Base-by-base conservation (phyloP, 2,329 filamentous ascomycete genomes). In the Furcasterigmium sp. region DNA sequence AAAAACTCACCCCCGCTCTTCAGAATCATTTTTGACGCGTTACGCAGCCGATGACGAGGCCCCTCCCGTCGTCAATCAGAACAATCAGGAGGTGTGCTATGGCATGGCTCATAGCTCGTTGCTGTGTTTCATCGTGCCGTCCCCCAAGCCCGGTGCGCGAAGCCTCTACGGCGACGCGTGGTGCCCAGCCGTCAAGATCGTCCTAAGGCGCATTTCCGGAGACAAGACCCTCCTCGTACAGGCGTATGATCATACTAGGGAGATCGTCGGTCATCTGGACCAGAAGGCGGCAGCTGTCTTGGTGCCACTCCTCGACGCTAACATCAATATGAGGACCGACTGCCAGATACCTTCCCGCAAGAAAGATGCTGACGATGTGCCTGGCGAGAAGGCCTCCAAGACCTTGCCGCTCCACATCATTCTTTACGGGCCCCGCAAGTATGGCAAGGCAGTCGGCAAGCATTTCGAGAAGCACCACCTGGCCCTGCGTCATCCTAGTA, bases 221-320 rank as follows among this genome's bases (percentile, higher is more conserved):
- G 76, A 81, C 35, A 64, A 62, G 37, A 73, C 73, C 11, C 70
- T 76, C 35, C 74, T 72, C 15, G 89, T 96, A 40, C 74, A 85
- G 43, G 84, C 89, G 9, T 76, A 81, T 30, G 91, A 97, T 57
- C 75, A 84, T 49, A 82, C 80, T 1, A 76, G 80, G 4, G 73
- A 75, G 30, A 76, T 84, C 25, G 91, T 96, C 55, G 93, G 88
- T 13, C 74, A 74, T n/a, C 65, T 97, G 5, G 88, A 95, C 53
- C 53, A 70, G 35, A 76, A 73, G 51, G 82, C 82, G 14, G 80
- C 89, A 1, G 64, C 70, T 17, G 87, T 78, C 7, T 71, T 97
- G 8, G 78, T 78, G 8, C 84, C 82, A 8, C 65, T 96, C 1
- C 72, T 97, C 42, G 88, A 95, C 59, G 75, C 78, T 2, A 68